Conservation (phyloP, 169 alveolate species). For the Theileria orientalis region DNA sequence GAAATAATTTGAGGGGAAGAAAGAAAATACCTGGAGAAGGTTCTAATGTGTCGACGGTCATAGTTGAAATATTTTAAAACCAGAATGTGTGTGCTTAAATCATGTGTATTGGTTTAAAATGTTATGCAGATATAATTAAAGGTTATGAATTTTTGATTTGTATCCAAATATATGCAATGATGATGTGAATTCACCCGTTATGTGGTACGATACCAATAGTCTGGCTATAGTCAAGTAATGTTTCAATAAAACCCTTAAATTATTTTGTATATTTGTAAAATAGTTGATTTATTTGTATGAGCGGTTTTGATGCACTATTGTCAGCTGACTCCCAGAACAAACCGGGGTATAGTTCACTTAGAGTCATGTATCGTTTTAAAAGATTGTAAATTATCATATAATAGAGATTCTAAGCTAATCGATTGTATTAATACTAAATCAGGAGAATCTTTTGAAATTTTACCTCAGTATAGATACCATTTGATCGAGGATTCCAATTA, state of each 20-base stretch:
- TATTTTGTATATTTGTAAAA: too few relatives aligned
- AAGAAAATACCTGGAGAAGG: neutral
- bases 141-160: too few relatives aligned
- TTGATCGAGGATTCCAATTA: neutral
- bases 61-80: neutral
- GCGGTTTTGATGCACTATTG: slow-evolving; percentile 49
- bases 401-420: neutral
- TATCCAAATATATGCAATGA: too few relatives aligned
- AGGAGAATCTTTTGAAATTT: neutral
- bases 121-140: too few relatives aligned
- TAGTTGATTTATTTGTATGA: too few relatives aligned
- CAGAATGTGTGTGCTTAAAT: neutral
- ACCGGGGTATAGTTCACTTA: slow-evolving; percentile 45
- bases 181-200: too few relatives aligned
- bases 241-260: too few relatives aligned
- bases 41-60: neutral
- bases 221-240: too few relatives aligned
- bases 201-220: too few relatives aligned
- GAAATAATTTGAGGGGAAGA: neutral
- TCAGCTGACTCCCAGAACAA: slow-evolving; percentile 39
- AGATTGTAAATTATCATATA: neutral
- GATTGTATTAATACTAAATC: neutral
- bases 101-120: too few relatives aligned
- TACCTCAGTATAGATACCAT: neutral
- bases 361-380: neutral